Evolutionary conservation across 192 early-diverging fungal genomes (phyloP).

Genomic region (Helicostylum pulchrum): DNA sequence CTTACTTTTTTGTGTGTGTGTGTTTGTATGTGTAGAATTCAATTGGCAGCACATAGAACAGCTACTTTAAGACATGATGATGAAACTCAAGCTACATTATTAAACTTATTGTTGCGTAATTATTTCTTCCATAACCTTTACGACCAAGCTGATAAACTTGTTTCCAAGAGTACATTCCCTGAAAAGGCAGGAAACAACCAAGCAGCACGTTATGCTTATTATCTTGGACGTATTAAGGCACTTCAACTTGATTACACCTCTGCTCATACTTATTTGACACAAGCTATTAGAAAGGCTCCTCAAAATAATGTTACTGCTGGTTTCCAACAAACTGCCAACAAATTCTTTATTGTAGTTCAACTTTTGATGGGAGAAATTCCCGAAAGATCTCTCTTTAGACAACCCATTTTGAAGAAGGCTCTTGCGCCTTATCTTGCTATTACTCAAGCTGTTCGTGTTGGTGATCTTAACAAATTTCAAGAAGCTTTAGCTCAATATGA

Average conservation of each 20-base stretch:
- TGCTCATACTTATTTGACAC: slow-evolving; percentile 81
- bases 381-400: slow-evolving; percentile 89
- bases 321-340: slow-evolving; percentile 88
- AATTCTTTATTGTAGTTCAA: slow-evolving; percentile 96
- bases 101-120: slow-evolving; percentile 90
- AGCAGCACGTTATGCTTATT: slow-evolving; percentile 93
- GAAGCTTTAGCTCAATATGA: slow-evolving; percentile 74
- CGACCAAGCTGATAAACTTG: slow-evolving; percentile 96
- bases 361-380: slow-evolving; percentile 98
- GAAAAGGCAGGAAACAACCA: slow-evolving; percentile 90
- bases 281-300: slow-evolving; percentile 96
- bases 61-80: slow-evolving; percentile 89
- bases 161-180: slow-evolving; percentile 89
- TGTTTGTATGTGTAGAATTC: slow-evolving; percentile 39
- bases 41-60: slow-evolving; percentile 84
- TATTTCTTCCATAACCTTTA: slow-evolving; percentile 94
- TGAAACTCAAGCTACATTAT: slow-evolving; percentile 86
- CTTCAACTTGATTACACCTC: slow-evolving; percentile 96
- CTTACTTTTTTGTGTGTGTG: not conserved
- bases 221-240: slow-evolving; percentile 95
- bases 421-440: slow-evolving; percentile 92
- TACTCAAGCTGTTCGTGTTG: slow-evolving; percentile 93
- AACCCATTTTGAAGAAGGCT: slow-evolving; percentile 79
- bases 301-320: slow-evolving; percentile 82
- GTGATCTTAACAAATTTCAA: slow-evolving; percentile 93